Conservation (phyloP, 805 yeast species). For the Myxozyma sirexii region DNA sequence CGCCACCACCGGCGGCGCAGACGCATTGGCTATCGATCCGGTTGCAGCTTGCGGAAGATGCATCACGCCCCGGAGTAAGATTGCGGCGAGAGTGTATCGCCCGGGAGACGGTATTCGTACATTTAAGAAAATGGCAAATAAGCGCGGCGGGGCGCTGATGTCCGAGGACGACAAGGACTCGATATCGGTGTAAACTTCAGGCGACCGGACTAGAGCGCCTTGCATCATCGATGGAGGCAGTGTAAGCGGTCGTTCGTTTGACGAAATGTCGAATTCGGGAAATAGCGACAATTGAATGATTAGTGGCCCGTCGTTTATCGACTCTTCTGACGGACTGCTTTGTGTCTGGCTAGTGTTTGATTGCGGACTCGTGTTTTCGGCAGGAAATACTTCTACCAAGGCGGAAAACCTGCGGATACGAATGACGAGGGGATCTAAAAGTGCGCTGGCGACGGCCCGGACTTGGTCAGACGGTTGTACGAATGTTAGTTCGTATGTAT, state of each 20-base stretch:
- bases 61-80: neutral
- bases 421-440: neutral
- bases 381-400: too few species aligned
- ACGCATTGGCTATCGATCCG: slow-evolving; percentile 8
- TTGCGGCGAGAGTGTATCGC: neutral
- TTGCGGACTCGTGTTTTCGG: too few species aligned
- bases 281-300: neutral
- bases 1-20: neutral
- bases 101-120: neutral
- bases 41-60: neutral
- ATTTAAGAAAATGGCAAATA: slow-evolving; percentile 1
- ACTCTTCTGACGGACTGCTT: slow-evolving; percentile 1
- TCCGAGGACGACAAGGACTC: neutral
- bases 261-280: neutral
- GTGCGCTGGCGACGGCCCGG: neutral
- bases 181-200: slow-evolving; percentile 1
- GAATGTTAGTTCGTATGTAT: neutral
- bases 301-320: neutral
- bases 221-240: neutral
- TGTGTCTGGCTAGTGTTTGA: neutral
- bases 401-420: neutral
- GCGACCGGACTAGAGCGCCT: slow-evolving; percentile 6
- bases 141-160: neutral
- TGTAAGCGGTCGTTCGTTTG: neutral
- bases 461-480: neutral